Base-by-base conservation (phyloP, 306 rosid species). In the Casuarina equisetifolia region DNA sequence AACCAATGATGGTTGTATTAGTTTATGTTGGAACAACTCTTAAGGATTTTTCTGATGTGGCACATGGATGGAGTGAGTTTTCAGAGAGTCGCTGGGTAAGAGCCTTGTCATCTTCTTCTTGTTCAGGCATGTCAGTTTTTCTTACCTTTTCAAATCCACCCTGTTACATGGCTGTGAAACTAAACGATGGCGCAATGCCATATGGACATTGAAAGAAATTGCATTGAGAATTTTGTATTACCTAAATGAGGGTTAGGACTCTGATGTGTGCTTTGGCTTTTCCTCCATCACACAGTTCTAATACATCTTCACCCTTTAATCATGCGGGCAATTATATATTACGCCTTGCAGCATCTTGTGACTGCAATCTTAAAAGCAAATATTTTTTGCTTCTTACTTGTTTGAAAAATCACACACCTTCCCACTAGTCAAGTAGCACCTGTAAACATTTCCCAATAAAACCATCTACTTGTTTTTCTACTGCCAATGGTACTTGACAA, bases 11-110 rank as follows among this genome's bases (percentile, higher is more conserved):
- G 36, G 74, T 95, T 50, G 96, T 90, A 53, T 86, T 95, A 38
- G 97, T 95, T 61, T 95, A 95, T 67, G 83, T 88, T 64, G 99
- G 97, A 87, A 95, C 99, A 75, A 95, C 97, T 76, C 92, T 95
- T 61, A 95, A 95, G 82, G 97, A 95, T 87, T 90, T 95, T 70
- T 95, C 99, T 70, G 99, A 92, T 73, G 97, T 95, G 70, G 89
- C 97, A 35, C 97, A 95, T 74, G 94, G 99, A 49, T 95, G 99
- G 99, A 74, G 87, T 69, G 97, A 88, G 72, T 86, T 95, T 81
- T 89, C 97, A 25, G 88, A 83, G 80, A 85, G 97, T 69, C 96
- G 92, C 73, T 92, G 94, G 99, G 99, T 95, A 86, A 86, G 91
- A 76, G 43, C 20, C 43, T 59, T 74, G 72, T 71, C 25, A 62